These are phyloP conservation scores for Scutellaria minor DNA, from an alignment of 257 asterid species.

Conservation along the genomic window DNA sequence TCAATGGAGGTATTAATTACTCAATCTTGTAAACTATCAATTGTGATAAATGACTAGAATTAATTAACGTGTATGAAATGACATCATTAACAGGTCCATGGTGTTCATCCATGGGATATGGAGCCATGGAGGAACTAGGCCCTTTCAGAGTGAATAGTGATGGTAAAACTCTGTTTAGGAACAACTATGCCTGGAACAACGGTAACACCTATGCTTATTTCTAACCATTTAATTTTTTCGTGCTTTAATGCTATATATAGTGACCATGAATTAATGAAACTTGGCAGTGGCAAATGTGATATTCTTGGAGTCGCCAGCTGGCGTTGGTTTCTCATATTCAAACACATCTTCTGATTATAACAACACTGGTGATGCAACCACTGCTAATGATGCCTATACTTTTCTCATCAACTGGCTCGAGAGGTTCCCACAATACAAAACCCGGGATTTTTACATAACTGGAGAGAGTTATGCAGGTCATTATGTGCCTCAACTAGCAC, in stretches of 20 bases:
- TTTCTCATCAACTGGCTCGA: conserved; percentile 57
- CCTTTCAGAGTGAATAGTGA: conserved; percentile 52
- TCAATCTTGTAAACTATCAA: too few species aligned
- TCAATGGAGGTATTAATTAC: conserved; percentile 48
- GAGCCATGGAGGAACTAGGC: conserved; percentile 55
- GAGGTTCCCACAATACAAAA: conserved; percentile 50
- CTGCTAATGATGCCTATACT: conserved; percentile 47
- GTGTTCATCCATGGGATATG: conserved; percentile 54
- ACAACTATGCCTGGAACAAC: conserved; percentile 48
- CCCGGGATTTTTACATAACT: conserved; percentile 44
- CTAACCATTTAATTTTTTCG: not conserved
- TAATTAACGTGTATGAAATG: not conserved
- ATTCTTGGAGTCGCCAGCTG: conserved; percentile 58
- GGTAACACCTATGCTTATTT: conserved; percentile 24
- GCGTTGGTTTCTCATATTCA: conserved; percentile 62
- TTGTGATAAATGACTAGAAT: too few species aligned
- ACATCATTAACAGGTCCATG: conserved; percentile 47
- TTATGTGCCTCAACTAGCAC: conserved; percentile 51
- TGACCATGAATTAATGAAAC: not conserved
- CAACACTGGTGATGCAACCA: conserved; percentile 39
- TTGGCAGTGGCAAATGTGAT: conserved; percentile 49
- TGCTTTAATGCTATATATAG: not conserved
- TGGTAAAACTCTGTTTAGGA: conserved; percentile 47
- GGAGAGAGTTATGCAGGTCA: conserved; percentile 62
- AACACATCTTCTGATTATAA: conserved; percentile 42